Evolutionary conservation across 2,329 filamentous ascomycete genomes (phyloP).

Genomic region (Macrophomina pseudophaseolina): DNA sequence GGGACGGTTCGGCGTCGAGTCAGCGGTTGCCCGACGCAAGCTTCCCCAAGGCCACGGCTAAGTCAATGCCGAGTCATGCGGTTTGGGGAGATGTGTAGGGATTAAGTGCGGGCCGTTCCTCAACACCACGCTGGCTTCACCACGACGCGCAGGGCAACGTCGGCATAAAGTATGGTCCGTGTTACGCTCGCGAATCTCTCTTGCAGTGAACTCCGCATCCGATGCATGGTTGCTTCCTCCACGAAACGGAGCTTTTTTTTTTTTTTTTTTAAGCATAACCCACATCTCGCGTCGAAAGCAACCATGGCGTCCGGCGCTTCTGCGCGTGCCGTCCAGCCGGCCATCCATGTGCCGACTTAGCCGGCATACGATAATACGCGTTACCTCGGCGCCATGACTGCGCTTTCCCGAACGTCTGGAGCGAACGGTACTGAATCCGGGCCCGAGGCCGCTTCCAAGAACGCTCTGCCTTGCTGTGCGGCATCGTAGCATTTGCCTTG

Average conservation of each 20-base stretch:
- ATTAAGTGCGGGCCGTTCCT: neutral
- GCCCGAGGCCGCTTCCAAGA: no score
- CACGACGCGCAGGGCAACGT: neutral
- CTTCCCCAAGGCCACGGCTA: neutral
- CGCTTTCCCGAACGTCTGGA: no score
- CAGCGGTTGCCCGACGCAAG: neutral
- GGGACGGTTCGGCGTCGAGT: neutral
- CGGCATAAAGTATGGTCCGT: constrained; percentile 21
- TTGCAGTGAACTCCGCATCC: neutral
- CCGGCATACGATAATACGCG: neutral
- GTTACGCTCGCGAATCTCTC: constrained; percentile 1
- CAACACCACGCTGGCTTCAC: neutral
- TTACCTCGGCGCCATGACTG: neutral
- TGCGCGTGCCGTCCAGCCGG: constrained; percentile 9
- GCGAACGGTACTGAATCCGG: no score
- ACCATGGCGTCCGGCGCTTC: neutral
- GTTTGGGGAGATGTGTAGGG: neutral
- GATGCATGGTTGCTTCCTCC: neutral
- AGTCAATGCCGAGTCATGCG: neutral
- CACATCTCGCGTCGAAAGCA: neutral
- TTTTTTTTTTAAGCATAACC: neutral
- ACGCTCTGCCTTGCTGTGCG: no score
- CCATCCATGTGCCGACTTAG: neutral
- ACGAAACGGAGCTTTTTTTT: neutral
- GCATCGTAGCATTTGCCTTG: no score